Conservation (phyloP, 139 green algal species). For the Desmodesmus armatus region DNA sequence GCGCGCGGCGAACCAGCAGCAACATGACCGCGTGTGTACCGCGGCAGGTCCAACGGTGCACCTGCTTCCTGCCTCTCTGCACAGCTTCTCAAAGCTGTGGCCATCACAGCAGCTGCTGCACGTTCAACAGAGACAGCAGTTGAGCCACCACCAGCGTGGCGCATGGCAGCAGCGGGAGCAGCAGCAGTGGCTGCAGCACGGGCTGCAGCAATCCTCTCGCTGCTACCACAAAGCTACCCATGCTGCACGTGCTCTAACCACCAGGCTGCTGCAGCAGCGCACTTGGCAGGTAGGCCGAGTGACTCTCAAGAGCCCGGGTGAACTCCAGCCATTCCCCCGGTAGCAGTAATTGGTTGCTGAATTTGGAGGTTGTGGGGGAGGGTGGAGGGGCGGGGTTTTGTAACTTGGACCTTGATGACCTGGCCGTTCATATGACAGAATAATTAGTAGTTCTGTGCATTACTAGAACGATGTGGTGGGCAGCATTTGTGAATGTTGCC, state of each 20-base stretch:
- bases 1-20: background rate
- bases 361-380: too few relatives aligned
- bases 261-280: conserved; percentile 14
- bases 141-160: background rate
- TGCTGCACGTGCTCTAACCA: background rate
- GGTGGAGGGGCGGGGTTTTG: too few relatives aligned
- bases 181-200: background rate
- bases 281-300: too few relatives aligned
- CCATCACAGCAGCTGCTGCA: background rate
- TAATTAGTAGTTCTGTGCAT: too few relatives aligned
- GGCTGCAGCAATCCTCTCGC: background rate
- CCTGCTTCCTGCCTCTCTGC: background rate
- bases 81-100: background rate
- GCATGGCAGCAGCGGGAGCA: too few relatives aligned
- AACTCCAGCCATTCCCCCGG: too few relatives aligned
- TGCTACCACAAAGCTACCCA: conserved; percentile 11
- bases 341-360: too few relatives aligned
- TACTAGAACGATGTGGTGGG: too few relatives aligned
- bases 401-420: too few relatives aligned
- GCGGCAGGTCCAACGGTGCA: background rate
- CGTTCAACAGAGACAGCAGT: background rate
- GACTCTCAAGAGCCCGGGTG: too few relatives aligned
- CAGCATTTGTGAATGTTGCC: too few relatives aligned
- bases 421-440: too few relatives aligned
- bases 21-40: background rate